Base-by-base conservation (phyloP, 108 stramenopile genomes). In the Nitzschia sp. region DNA sequence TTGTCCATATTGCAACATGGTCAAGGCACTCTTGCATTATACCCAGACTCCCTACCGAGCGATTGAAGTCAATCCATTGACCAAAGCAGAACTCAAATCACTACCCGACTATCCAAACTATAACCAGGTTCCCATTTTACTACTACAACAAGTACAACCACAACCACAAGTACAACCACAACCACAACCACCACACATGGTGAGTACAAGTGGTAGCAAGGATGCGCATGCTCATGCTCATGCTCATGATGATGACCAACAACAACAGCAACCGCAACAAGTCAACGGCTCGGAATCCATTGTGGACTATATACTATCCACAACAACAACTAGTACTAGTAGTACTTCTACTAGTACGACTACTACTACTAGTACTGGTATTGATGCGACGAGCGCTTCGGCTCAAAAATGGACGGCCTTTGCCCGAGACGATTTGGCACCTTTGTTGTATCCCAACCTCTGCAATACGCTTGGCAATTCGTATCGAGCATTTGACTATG, bases 41-140 rank as follows among this genome's bases (percentile, higher is more conserved):
- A 61, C 82, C 28, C 63, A 77, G 17, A 72, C 82, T 22, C 66
- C 82, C 30, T 88, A 87, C 53, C 50, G 76, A 4, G 53, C 50
- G 6, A 66, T 94, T 8, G 97, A 97, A 76, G 97, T 97, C 13
- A 97, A 97, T 69, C 97, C 97, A 1, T 73, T 97, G 30, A 95
- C 91, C 9, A 97, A 96, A 75, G 69, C 78, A 0, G 97, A 97
- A 64, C 56, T 96, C 47, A 83, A 76, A 52, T 84, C 77, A 83
- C 19, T 21, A n/a, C 17, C 48, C 19, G 60, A 41, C 23, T 82
- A 58, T 9, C 60, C 80, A 50, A 82, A 86, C 13, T 97, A 97
- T 65, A 77, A 66, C 56, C 95, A 94, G 66, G 95, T 96, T 23
- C 97, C 97, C 1, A 91, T 97, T 35, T 89, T 93, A 3, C 56